Conservation (phyloP, 163 green algal genomes). For the Prototheca wickerhamii region DNA sequence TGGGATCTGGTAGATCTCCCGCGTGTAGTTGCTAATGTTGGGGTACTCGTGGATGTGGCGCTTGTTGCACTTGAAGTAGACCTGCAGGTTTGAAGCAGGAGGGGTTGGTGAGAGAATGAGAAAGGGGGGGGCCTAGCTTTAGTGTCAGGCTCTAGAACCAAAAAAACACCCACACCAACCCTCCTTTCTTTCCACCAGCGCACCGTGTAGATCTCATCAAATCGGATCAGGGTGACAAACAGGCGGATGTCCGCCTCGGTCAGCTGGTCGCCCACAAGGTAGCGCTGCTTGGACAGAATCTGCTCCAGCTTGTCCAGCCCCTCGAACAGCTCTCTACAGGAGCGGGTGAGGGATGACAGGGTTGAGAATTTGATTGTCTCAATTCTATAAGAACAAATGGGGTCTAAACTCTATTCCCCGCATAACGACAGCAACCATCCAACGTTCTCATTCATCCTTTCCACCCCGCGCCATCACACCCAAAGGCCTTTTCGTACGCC, state of each 20-base stretch:
- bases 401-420: not conserved
- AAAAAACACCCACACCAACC: not conserved
- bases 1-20: slow-evolving; percentile 63
- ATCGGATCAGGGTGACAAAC: slow-evolving; percentile 68
- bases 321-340: slow-evolving; percentile 26
- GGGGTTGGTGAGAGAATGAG: slow-evolving; percentile 2
- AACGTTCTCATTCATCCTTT: no score
- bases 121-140: not conserved
- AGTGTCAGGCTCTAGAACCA: not conserved
- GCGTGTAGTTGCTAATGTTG: slow-evolving; percentile 59
- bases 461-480: not conserved
- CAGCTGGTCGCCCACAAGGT: slow-evolving; percentile 66
- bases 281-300: slow-evolving; percentile 39
- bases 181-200: not conserved
- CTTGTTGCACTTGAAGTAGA: slow-evolving; percentile 91
- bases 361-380: not conserved
- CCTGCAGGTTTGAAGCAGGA: slow-evolving; percentile 9
- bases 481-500: slow-evolving; percentile 14
- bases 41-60: slow-evolving; percentile 52
- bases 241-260: slow-evolving; percentile 82
- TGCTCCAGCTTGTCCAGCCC: slow-evolving; percentile 46
- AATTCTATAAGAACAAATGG: not conserved
- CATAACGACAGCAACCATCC: no score
- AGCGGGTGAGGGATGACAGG: not conserved
- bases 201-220: slow-evolving; percentile 51